Conservation (phyloP, 139 green algal genomes). For the Chlorella sp. region DNA sequence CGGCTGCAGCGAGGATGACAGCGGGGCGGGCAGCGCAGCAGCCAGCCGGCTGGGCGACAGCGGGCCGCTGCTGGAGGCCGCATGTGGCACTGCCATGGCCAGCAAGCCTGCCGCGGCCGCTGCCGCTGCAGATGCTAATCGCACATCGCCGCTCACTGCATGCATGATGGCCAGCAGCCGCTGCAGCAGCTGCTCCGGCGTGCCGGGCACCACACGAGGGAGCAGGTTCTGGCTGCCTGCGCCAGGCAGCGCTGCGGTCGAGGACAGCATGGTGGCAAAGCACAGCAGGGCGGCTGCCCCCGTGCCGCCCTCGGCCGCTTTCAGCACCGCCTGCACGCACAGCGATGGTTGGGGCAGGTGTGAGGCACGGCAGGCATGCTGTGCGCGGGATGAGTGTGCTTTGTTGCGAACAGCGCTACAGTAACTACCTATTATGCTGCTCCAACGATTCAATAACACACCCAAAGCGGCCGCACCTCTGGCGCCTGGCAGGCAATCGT, state of each 20-base stretch:
- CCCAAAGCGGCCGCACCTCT: not conserved
- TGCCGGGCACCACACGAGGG: not conserved
- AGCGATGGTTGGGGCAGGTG: not conserved
- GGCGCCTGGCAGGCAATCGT: slow-evolving; percentile 13
- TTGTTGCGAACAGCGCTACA: no score
- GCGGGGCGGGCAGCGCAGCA: not conserved
- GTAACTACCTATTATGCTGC: no score
- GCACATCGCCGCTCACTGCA: not conserved
- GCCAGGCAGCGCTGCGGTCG: not conserved
- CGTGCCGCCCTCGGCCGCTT: not conserved
- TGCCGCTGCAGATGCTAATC: not conserved
- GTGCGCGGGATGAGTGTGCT: no score
- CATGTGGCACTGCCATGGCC: not conserved
- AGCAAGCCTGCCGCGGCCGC: not conserved
- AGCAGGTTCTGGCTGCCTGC: not conserved
- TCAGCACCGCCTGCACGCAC: not conserved
- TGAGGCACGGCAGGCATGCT: no score
- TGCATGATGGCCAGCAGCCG: slow-evolving; percentile 18
- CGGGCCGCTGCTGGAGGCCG: not conserved
- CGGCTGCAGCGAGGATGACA: not conserved
- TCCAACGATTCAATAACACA: no score
- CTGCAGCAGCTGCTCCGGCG: not conserved
- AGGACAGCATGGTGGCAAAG: not conserved
- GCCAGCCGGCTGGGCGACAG: not conserved
- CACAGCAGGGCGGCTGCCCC: slow-evolving; percentile 11